Evolutionary conservation across 1,284 basidiomycete genomes (phyloP).

Genomic region (Cystobasidiaceae sp.): DNA sequence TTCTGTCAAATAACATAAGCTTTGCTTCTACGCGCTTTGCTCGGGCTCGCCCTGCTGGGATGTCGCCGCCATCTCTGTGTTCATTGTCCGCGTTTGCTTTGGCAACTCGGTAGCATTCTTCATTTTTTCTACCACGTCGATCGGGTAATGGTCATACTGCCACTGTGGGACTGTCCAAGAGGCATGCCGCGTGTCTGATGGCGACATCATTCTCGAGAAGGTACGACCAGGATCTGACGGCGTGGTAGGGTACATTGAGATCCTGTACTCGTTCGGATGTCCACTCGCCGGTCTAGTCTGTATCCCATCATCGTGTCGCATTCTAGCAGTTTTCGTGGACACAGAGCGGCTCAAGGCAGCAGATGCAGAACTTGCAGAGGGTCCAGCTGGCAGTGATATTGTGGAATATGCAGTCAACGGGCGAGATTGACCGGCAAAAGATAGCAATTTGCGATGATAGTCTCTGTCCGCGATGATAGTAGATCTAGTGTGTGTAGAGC

Average conservation of each 20-base stretch:
- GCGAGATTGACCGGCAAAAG: too few species aligned
- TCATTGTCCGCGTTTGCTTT: too few species aligned
- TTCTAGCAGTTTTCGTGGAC: not conserved
- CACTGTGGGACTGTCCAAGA: not conserved
- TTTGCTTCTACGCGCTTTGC: too few species aligned
- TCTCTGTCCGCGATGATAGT: too few species aligned
- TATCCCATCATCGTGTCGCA: not conserved
- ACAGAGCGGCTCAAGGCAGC: not conserved
- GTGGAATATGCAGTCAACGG: too few species aligned
- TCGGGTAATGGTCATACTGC: not conserved
- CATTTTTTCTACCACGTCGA: not conserved
- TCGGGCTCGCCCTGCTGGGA: too few species aligned
- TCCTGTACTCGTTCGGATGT: not conserved
- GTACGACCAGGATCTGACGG: not conserved
- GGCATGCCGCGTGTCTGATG: not conserved
- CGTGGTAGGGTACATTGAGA: slow-evolving; percentile 11
- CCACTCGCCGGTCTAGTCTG: not conserved
- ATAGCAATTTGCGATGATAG: too few species aligned
- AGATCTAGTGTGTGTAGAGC: too few species aligned
- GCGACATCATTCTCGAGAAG: slow-evolving; percentile 1
- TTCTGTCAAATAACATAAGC: too few species aligned
- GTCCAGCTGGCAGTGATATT: too few species aligned
- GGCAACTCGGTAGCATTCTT: not conserved
- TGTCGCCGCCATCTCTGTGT: too few species aligned
- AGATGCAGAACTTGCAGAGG: too few species aligned